phyloP scores from a whole-genome alignment of 2,329 filamentous ascomycete genomes.

The Raffaelea ambrosiae region DNA sequence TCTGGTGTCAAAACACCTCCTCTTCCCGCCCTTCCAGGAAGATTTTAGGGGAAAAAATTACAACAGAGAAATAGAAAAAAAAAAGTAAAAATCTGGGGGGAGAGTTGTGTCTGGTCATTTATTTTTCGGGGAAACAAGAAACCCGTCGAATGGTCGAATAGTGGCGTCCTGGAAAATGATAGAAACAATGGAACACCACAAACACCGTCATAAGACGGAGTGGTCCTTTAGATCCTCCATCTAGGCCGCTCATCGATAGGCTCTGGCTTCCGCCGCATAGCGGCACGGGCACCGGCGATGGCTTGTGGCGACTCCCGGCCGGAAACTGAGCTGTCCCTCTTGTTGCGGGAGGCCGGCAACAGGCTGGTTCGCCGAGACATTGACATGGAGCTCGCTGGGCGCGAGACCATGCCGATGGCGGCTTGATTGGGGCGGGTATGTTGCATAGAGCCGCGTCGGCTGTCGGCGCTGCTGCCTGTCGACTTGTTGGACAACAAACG shows the following conservation, averaged over 20 bases:
- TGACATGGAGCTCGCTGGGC: conserved; percentile 51
- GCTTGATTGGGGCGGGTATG: conserved; percentile 26
- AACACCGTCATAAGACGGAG: no score
- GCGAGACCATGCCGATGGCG: conserved; percentile 21
- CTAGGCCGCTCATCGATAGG: conserved; percentile 35
- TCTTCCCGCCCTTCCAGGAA: neutral
- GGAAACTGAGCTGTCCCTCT: conserved; percentile 15
- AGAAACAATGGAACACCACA: no score
- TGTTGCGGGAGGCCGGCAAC: conserved; percentile 26
- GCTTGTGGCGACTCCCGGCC: conserved; percentile 42
- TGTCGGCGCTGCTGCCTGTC: conserved; percentile 27
- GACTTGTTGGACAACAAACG: conserved; percentile 35
- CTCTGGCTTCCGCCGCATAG: conserved; percentile 30
- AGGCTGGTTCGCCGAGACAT: conserved; percentile 43
- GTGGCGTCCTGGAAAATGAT: no score
- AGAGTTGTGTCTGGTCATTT: neutral
- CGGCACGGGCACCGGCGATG: conserved; percentile 33
- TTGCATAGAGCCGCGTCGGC: conserved; percentile 45
- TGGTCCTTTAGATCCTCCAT: conserved; percentile 35
- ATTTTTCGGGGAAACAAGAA: no score
- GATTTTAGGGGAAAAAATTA: no score
- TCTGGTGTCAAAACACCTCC: neutral
- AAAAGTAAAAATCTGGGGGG: neutral
- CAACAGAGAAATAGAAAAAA: neutral
- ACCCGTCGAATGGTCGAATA: no score